Percentiles rank a stretch among this genome's conserved stretches.
phyloP scores from a whole-genome alignment of 352 stramenopile species.

The Blastocystis sp. region DNA sequence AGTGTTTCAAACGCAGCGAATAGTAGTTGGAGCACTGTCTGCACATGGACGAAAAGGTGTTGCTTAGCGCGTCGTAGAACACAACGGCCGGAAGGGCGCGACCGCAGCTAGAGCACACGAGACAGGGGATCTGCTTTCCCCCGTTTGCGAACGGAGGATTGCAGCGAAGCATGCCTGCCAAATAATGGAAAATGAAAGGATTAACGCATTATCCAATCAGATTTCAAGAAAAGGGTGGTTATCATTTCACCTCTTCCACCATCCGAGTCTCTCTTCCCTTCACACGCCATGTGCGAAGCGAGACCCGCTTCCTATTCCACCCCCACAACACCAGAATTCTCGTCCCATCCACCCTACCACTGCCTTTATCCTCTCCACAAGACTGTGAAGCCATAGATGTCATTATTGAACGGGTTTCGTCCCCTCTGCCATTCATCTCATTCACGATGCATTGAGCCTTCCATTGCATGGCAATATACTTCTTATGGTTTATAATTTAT shows the following conservation, averaged over 20 bases:
- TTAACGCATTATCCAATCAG: constrained; percentile 9
- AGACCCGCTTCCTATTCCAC: too few species aligned
- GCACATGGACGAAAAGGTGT: constrained; percentile 9
- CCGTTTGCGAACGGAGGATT: neutral
- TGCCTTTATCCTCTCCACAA: too few species aligned
- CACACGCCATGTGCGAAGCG: too few species aligned
- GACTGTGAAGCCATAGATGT: too few species aligned
- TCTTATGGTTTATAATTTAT: too few species aligned
- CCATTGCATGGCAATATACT: too few species aligned
- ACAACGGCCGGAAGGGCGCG: neutral
- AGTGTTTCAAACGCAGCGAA: neutral
- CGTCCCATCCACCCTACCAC: too few species aligned
- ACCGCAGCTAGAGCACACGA: neutral
- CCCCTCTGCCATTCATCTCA: too few species aligned
- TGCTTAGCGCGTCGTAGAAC: neutral
- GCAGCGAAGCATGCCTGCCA: neutral
- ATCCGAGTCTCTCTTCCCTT: neutral
- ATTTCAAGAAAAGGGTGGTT: neutral
- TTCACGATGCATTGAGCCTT: too few species aligned
- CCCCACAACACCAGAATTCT: too few species aligned
- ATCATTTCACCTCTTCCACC: neutral
- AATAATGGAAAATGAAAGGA: neutral
- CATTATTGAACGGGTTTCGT: too few species aligned
- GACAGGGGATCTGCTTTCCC: neutral
- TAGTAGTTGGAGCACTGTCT: neutral